These are phyloP conservation scores for Neofusicoccum umdonicola DNA, from an alignment of 2,329 filamentous ascomycete species.

Conservation along the genomic window DNA sequence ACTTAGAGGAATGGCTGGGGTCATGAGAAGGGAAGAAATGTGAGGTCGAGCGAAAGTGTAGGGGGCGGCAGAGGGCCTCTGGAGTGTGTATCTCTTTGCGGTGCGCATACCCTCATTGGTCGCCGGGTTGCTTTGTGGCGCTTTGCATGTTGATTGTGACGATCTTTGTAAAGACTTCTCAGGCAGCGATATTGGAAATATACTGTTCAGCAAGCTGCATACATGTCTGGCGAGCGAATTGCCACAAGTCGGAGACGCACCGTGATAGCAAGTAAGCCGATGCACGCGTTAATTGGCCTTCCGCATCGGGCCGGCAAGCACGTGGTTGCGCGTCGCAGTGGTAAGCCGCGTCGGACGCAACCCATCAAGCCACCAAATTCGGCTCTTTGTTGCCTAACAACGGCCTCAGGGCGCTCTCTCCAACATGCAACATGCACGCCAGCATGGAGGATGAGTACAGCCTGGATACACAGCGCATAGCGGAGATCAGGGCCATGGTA, in stretches of 20 bases:
- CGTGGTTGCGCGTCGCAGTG: conserved; percentile 1
- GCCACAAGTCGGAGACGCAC: not conserved
- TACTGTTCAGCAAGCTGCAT: too few relatives aligned
- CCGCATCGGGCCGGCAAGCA: not conserved
- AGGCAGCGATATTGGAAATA: too few relatives aligned
- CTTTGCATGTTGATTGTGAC: not conserved
- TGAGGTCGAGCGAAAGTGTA: not conserved
- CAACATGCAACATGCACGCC: not conserved
- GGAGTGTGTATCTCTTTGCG: not conserved
- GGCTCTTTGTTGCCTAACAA: not conserved
- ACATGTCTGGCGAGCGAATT: too few relatives aligned
- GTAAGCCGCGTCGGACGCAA: not conserved
- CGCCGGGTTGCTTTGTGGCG: not conserved
- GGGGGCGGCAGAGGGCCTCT: not conserved
- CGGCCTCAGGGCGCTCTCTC: not conserved
- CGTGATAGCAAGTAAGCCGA: not conserved
- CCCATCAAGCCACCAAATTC: not conserved
- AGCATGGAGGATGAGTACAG: conserved; percentile 5
- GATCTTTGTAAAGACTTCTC: too few relatives aligned
- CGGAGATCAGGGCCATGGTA: conserved; percentile 14
- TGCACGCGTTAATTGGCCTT: not conserved
- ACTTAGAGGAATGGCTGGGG: not conserved
- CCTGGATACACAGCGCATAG: conserved; percentile 13
- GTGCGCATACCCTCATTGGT: not conserved
- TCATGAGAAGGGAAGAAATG: not conserved